Evolutionary conservation across 768 basidiomycete species (phyloP).

Genomic region (Hydnomerulius pinastri): DNA sequence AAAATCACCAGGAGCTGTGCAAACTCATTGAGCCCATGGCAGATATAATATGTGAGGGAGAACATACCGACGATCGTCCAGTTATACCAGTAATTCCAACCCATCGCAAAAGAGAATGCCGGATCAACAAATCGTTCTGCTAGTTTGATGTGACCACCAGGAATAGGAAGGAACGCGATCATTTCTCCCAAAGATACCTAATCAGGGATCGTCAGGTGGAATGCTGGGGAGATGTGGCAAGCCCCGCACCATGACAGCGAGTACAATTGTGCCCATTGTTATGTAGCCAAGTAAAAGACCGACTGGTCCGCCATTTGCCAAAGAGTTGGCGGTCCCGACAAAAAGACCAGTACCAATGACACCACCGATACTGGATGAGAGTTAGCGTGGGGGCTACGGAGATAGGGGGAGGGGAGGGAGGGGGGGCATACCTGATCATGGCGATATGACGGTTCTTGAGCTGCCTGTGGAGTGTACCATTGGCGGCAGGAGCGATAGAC

Average conservation of each 20-base stretch:
- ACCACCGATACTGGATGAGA: slow-evolving; percentile 53
- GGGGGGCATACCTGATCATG: slow-evolving; percentile 64
- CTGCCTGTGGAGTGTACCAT: slow-evolving; percentile 49
- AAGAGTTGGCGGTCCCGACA: slow-evolving; percentile 58
- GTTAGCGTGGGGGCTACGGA: slow-evolving; percentile 11
- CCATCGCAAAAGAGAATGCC: slow-evolving; percentile 60
- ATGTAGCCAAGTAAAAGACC: slow-evolving; percentile 76
- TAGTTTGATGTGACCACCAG: slow-evolving; percentile 79
- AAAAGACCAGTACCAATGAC: slow-evolving; percentile 64
- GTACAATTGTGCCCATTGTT: slow-evolving; percentile 66
- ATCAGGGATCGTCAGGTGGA: background rate
- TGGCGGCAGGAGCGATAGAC: background rate
- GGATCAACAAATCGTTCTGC: slow-evolving; percentile 83
- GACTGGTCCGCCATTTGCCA: slow-evolving; percentile 64
- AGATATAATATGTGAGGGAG: background rate
- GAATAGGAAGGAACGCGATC: slow-evolving; percentile 76
- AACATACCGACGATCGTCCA: slow-evolving; percentile 28
- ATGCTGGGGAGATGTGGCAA: no score
- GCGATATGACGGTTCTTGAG: slow-evolving; percentile 79
- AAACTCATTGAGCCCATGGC: background rate
- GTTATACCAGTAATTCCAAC: slow-evolving; percentile 57
- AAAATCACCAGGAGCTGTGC: slow-evolving; percentile 26
- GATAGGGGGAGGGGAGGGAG: background rate
- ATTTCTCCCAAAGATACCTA: slow-evolving; percentile 60
- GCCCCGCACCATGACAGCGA: slow-evolving; percentile 63